Conservation (phyloP, 2,329 filamentous ascomycete species). For the Neurospora sp. region DNA sequence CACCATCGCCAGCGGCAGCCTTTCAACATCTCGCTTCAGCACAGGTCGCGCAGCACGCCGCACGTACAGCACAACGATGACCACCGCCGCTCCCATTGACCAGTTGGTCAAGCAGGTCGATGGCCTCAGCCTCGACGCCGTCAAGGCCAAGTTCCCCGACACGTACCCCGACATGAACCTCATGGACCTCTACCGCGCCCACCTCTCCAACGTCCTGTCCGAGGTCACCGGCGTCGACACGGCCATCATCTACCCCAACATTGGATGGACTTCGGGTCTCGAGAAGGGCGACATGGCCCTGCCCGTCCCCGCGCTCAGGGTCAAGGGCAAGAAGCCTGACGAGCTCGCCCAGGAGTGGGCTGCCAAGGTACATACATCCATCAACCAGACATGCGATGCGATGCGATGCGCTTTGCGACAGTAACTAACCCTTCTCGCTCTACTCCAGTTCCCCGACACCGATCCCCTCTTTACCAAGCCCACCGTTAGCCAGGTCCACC, state of each 20-base stretch:
- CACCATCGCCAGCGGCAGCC: background rate
- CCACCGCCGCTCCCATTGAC: constrained; percentile 19
- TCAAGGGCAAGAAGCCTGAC: constrained; percentile 60
- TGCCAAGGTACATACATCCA: constrained; percentile 36
- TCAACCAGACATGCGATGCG: background rate
- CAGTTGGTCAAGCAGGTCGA: constrained; percentile 25
- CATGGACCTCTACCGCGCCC: constrained; percentile 68
- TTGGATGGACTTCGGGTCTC: constrained; percentile 69
- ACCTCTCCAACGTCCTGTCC: constrained; percentile 60
- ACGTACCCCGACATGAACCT: constrained; percentile 62
- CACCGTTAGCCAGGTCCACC: constrained; percentile 53
- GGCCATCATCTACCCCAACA: constrained; percentile 60
- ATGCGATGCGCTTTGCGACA: background rate
- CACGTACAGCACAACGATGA: constrained; percentile 16
- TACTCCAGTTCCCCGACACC: constrained; percentile 53
- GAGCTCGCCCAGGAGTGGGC: constrained; percentile 53
- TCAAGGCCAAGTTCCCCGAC: constrained; percentile 37
- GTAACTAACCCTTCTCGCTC: constrained; percentile 6
- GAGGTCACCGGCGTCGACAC: constrained; percentile 61
- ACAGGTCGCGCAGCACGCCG: background rate
- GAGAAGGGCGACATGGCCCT: constrained; percentile 78
- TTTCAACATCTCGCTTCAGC: background rate
- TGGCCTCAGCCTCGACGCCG: constrained; percentile 25
- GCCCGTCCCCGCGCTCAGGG: constrained; percentile 66
- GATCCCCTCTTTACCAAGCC: constrained; percentile 66